Evolutionary conservation across 2,329 filamentous ascomycete genomes (phyloP).

Genomic region (Coniochaeta prunicola): DNA sequence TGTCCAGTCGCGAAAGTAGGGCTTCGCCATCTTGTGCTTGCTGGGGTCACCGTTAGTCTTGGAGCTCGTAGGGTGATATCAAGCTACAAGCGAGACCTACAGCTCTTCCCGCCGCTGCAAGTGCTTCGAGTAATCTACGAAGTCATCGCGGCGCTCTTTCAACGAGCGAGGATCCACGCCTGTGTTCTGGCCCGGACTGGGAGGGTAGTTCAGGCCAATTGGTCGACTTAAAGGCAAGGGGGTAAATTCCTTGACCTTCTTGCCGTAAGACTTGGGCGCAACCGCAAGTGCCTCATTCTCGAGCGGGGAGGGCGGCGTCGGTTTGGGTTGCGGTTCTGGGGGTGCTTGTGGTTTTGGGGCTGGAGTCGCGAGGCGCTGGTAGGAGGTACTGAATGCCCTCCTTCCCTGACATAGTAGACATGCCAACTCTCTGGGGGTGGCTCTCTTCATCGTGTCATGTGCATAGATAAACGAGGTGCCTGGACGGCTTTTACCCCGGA

Average conservation of each 20-base stretch:
- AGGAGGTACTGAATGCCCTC: slow-evolving; percentile 40
- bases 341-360: slow-evolving; percentile 1
- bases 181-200: slow-evolving; percentile 71
- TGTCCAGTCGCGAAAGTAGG: slow-evolving; percentile 94
- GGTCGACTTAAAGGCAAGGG: slow-evolving; percentile 60
- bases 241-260: slow-evolving; percentile 45
- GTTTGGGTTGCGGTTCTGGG: not conserved
- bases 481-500: not conserved
- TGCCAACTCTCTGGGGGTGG: slow-evolving; percentile 16
- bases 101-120: slow-evolving; percentile 67
- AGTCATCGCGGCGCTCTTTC: slow-evolving; percentile 66
- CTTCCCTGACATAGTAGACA: slow-evolving; percentile 47
- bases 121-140: slow-evolving; percentile 81
- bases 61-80: not conserved
- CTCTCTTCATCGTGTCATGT: slow-evolving; percentile 10
- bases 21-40: slow-evolving; percentile 69
- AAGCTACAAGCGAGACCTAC: slow-evolving; percentile 34
- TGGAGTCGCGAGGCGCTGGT: slow-evolving; percentile 18
- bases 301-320: slow-evolving; percentile 8
- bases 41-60: slow-evolving; percentile 30
- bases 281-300: slow-evolving; percentile 32
- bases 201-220: slow-evolving; percentile 73
- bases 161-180: slow-evolving; percentile 64
- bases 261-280: slow-evolving; percentile 54
- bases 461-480: not conserved